Evolutionary conservation across 768 basidiomycete species (phyloP), one percentile per base, ranked within the genome.

Genomic region (Favolaschia claudopus): DNA sequence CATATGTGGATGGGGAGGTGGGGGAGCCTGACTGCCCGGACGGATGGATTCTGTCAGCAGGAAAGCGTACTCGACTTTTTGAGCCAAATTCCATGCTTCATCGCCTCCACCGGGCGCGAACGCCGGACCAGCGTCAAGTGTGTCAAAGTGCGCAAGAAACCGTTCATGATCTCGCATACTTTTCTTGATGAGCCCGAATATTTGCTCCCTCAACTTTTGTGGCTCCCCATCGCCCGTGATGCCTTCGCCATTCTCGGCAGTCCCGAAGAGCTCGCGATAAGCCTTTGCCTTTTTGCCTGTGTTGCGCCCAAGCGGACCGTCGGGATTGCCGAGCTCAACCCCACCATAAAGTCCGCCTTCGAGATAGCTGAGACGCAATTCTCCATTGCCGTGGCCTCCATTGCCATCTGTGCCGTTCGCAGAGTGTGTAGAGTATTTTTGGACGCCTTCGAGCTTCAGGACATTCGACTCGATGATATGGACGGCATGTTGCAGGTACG

Each of bases 151-250:
- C 0, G 85, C 73, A 20, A 95, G 80, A 69, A 95, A 96, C 63
- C 86, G 87, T 67, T 95, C 91, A 60, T 93, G 91, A 70, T 96
- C 94, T 9, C 91, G 86, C 63, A 93, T 80, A 63, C 86, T 85
- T 77, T 92, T 94, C 77, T 81, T 85, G 31, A 95, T 67, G 38
- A 91, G 75, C 20, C 75, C 70, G 6, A 70, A 71, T 39, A 95
- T 79, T 38, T 86, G 84, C 46, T 89, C 89, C 52, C 83, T 80
- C 74, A 91, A 85, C 8, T 66, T 63, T 19, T 77, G 74, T 17
- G 86, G 82, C 1, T 64, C 63, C 20, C 55, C 63, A 25, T 43
- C 47, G 7, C 48, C 55, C 7, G 17, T 12, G 1, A 25, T 20
- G 12, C 31, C 33, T 33, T 60, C 63, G 24, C 58, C 63, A 31